phyloP scores from a whole-genome alignment of 176 grass and related monocot genomes.

The Oryza glumipatula region DNA sequence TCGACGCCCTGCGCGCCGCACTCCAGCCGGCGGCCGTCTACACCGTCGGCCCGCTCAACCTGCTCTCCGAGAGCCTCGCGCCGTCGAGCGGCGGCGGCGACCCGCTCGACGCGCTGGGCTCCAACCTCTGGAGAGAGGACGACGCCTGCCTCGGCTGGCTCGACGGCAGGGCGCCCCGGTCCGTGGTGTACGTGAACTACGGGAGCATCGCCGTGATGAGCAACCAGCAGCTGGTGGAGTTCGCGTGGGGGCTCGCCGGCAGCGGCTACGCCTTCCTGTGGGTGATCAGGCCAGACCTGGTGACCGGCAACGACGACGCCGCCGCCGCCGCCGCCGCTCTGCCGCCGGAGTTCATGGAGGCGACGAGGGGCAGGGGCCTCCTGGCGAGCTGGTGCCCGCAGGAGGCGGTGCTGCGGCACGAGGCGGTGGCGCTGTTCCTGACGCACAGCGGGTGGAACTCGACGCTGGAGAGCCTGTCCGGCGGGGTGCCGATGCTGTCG shows the following conservation, averaged over 20 bases:
- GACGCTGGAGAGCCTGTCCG: slow-evolving; percentile 39
- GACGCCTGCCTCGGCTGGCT: slow-evolving; percentile 42
- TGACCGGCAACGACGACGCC: neutral
- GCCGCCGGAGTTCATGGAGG: slow-evolving; percentile 42
- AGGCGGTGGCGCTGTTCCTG: slow-evolving; percentile 46
- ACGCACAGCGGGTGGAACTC: slow-evolving; percentile 60
- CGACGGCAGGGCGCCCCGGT: neutral
- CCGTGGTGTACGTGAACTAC: slow-evolving; percentile 60
- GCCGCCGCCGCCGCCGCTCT: slow-evolving; percentile 35
- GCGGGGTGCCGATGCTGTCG: slow-evolving; percentile 54
- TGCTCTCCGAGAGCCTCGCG: no score
- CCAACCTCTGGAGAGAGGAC: slow-evolving; percentile 55
- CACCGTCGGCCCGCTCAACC: slow-evolving; percentile 39
- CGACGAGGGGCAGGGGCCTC: slow-evolving; percentile 1
- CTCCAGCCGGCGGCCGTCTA: slow-evolving; percentile 31
- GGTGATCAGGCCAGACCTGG: slow-evolving; percentile 51
- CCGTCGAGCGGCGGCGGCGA: no score
- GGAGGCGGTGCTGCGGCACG: slow-evolving; percentile 7
- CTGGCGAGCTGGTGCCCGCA: slow-evolving; percentile 58
- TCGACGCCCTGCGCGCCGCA: slow-evolving; percentile 27
- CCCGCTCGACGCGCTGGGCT: neutral
- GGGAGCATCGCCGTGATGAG: slow-evolving; percentile 56
- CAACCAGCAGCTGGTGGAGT: slow-evolving; percentile 46
- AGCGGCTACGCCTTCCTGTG: slow-evolving; percentile 48
- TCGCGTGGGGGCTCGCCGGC: slow-evolving; percentile 53